Percentiles rank a stretch among this genome's conserved stretches.
Conservation (phyloP, 306 rosid species). For the Dicorynia guianensis region DNA sequence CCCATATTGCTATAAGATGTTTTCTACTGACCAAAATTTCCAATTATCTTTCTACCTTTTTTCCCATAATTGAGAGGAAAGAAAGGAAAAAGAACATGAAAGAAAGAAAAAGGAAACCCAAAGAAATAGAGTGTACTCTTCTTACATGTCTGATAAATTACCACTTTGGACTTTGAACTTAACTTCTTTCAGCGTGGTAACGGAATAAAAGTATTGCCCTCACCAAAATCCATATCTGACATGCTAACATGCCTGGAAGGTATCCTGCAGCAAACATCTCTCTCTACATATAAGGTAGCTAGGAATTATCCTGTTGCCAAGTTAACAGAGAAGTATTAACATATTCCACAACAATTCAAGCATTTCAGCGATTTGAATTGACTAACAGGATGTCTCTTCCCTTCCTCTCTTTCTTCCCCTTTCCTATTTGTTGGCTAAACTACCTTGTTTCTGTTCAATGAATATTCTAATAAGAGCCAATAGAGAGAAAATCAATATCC, state of each 20-base stretch:
- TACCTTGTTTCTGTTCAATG: conserved; percentile 3
- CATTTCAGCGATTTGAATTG: neutral
- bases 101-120: neutral
- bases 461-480: conserved; percentile 2
- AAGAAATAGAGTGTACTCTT: neutral
- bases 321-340: too few relatives aligned
- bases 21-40: neutral
- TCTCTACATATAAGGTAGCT: neutral
- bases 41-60: neutral
- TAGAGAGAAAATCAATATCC: neutral
- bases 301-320: neutral
- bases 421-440: conserved; percentile 6
- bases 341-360: too few relatives aligned
- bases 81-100: neutral
- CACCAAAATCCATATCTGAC: neutral
- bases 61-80: neutral
- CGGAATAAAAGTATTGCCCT: neutral
- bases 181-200: neutral
- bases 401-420: neutral
- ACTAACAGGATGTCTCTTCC: neutral
- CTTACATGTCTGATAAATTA: neutral
- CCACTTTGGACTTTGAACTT: neutral
- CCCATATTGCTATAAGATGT: neutral
- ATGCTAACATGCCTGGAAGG: neutral
- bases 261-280: too few relatives aligned